Percentiles rank a stretch among this genome's conserved stretches.
Evolutionary conservation across 768 basidiomycete genomes (phyloP).

Genomic region (Gautieria morchelliformis): DNA sequence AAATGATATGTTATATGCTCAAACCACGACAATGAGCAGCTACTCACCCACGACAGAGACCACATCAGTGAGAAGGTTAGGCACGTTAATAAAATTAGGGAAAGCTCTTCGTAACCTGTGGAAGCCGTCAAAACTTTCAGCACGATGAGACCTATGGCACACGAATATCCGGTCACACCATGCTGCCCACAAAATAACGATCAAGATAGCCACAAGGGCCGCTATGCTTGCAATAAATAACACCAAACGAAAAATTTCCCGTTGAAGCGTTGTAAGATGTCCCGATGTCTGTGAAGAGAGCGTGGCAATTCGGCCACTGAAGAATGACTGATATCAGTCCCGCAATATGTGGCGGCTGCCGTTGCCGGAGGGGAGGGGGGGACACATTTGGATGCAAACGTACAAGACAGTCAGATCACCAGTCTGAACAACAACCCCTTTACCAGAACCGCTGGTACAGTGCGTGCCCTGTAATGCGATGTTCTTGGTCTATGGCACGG

Average conservation of each 20-base stretch:
- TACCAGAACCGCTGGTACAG: constrained; percentile 39
- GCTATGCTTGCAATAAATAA: constrained; percentile 41
- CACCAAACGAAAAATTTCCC: constrained; percentile 47
- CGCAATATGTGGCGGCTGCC: too few species aligned
- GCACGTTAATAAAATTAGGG: constrained; percentile 38
- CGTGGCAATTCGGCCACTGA: constrained; percentile 31
- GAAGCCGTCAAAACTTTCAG: neutral
- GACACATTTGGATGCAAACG: constrained; percentile 20
- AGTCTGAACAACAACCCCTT: constrained; percentile 38
- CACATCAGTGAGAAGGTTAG: constrained; percentile 43
- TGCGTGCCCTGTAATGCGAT: constrained; percentile 50
- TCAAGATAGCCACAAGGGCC: constrained; percentile 31
- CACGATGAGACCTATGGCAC: neutral
- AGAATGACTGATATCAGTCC: constrained; percentile 1
- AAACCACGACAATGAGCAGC: neutral
- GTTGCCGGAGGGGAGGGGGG: neutral
- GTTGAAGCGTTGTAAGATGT: constrained; percentile 39
- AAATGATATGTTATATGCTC: neutral
- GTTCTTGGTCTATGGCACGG: constrained; percentile 38
- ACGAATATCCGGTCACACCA: constrained; percentile 20
- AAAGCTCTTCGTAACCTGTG: constrained; percentile 31
- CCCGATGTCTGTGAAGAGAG: constrained; percentile 21
- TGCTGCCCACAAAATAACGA: constrained; percentile 38
- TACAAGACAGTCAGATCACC: constrained; percentile 44
- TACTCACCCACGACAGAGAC: constrained; percentile 42